Conservation (phyloP, 139 green algal species). For the Tetradesmus lagerheimii region DNA sequence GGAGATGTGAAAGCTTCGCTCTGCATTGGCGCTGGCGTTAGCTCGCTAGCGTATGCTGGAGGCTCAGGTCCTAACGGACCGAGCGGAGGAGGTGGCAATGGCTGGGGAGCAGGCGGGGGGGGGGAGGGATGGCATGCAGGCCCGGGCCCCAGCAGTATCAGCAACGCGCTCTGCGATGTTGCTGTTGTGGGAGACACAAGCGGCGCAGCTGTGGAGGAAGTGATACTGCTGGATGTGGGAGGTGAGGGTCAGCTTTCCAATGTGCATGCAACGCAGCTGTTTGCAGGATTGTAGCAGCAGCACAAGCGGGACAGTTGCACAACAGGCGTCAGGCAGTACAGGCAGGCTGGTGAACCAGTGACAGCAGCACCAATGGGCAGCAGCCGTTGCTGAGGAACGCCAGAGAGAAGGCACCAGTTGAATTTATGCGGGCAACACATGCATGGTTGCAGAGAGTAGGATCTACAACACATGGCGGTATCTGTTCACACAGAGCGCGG, state of each 20-base stretch:
- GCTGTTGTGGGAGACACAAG: not conserved
- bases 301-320: not conserved
- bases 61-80: conserved; percentile 1
- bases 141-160: not conserved
- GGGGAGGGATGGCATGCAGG: conserved; percentile 15
- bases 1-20: not conserved
- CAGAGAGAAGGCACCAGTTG: too few species aligned
- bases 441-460: too few species aligned
- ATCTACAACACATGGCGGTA: too few species aligned
- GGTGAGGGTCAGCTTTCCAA: conserved; percentile 49
- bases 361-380: too few species aligned
- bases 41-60: conserved; percentile 15
- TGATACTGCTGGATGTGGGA: conserved; percentile 84
- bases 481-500: too few species aligned
- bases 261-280: not conserved
- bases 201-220: conserved; percentile 63
- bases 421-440: too few species aligned
- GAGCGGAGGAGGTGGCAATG: not conserved
- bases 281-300: not conserved
- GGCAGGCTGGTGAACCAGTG: not conserved
- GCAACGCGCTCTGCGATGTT: conserved; percentile 34
- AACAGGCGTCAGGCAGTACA: not conserved
- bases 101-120: conserved; percentile 19
- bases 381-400: too few species aligned
- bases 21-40: conserved; percentile 27